These are phyloP conservation scores for Candida tammaniensis DNA, from an alignment of 805 yeast species.

Conservation along the genomic window DNA sequence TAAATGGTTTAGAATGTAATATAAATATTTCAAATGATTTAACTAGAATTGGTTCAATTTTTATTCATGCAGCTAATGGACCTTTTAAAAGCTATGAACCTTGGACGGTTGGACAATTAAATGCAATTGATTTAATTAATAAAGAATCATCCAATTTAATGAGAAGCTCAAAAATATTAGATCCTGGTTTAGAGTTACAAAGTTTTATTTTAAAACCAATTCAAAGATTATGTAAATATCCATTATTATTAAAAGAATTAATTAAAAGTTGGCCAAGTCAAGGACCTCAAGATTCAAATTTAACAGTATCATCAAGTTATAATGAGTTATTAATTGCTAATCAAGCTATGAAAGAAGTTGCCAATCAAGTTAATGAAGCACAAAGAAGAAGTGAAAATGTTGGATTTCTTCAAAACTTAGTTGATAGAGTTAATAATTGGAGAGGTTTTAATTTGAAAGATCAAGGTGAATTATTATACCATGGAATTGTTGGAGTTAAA, in stretches of 20 bases:
- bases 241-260: constrained; percentile 73
- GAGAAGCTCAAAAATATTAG: constrained; percentile 59
- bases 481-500: constrained; percentile 65
- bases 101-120: constrained; percentile 87
- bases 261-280: constrained; percentile 50
- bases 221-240: constrained; percentile 95
- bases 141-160: constrained; percentile 57
- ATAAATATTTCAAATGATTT: constrained; percentile 66
- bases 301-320: constrained; percentile 34
- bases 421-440: constrained; percentile 84
- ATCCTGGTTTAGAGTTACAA: constrained; percentile 85
- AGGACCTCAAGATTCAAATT: neutral
- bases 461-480: constrained; percentile 81
- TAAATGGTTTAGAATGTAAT: constrained; percentile 87
- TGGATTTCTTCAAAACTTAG: constrained; percentile 62
- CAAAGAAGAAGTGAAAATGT: constrained; percentile 89
- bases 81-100: constrained; percentile 90
- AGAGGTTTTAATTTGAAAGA: constrained; percentile 76
- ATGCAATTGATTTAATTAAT: constrained; percentile 78
- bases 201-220: constrained; percentile 90
- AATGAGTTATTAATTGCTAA: constrained; percentile 71
- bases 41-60: constrained; percentile 87
- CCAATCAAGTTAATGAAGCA: constrained; percentile 86
- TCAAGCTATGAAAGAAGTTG: constrained; percentile 77
- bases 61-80: constrained; percentile 72